phyloP scores from a whole-genome alignment of 2,329 filamentous ascomycete species.

The Fusarium verticillioides region DNA sequence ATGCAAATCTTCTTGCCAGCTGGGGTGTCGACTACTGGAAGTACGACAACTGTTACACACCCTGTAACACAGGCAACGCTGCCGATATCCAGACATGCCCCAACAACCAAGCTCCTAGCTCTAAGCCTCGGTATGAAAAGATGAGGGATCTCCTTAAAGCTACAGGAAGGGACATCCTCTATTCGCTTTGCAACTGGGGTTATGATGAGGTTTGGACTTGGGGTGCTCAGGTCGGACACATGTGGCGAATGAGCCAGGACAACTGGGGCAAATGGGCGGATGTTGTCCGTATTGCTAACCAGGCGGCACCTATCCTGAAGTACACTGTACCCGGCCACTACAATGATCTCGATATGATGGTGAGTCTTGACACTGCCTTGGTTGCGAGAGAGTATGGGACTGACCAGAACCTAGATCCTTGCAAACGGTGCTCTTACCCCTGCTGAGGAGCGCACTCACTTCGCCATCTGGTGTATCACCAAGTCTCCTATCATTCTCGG shows the following conservation, averaged over 20 bases:
- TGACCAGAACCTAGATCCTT: slow-evolving; percentile 8
- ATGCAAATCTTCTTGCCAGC: slow-evolving; percentile 17
- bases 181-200: slow-evolving; percentile 27
- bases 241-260: slow-evolving; percentile 24
- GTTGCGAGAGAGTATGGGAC: rapidly evolving
- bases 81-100: slow-evolving; percentile 17
- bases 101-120: slow-evolving; percentile 1
- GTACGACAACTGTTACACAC: slow-evolving; percentile 27
- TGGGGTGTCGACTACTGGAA: slow-evolving; percentile 30
- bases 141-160: slow-evolving; percentile 13
- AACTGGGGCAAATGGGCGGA: slow-evolving; percentile 25
- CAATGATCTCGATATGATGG: slow-evolving; percentile 28
- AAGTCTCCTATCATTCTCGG: slow-evolving; percentile 22
- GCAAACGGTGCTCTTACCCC: slow-evolving; percentile 16
- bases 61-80: slow-evolving; percentile 10
- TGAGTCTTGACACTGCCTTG: background rate
- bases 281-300: slow-evolving; percentile 22
- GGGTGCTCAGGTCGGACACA: slow-evolving; percentile 23
- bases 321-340: slow-evolving; percentile 18
- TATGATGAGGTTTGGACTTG: slow-evolving; percentile 28
- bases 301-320: slow-evolving; percentile 22
- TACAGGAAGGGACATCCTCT: slow-evolving; percentile 24
- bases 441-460: slow-evolving; percentile 23
- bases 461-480: slow-evolving; percentile 27
- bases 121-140: slow-evolving; percentile 15